Percentiles rank a stretch among this genome's conserved stretches.
Evolutionary conservation across 2,329 filamentous ascomycete species (phyloP).

Genomic region (Epichloe glyceriae): DNA sequence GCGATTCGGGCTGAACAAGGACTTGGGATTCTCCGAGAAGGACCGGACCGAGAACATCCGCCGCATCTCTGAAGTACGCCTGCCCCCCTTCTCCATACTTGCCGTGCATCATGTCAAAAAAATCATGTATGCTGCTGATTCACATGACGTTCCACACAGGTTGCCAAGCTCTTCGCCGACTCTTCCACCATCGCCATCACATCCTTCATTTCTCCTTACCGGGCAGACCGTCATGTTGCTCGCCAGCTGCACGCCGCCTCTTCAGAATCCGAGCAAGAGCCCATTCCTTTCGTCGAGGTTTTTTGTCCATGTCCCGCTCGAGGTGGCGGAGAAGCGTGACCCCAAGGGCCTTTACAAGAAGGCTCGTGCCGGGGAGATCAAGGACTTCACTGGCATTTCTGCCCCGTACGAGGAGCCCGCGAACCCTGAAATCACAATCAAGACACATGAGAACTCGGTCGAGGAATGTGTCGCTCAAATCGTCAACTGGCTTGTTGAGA

Average conservation of each 20-base stretch:
- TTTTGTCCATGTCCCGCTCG: slow-evolving; percentile 86
- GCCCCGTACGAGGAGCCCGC: slow-evolving; percentile 88
- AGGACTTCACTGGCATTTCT: slow-evolving; percentile 92
- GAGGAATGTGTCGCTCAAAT: slow-evolving; percentile 85
- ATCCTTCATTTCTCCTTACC: slow-evolving; percentile 94
- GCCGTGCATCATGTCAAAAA: background rate
- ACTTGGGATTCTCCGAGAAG: slow-evolving; percentile 84
- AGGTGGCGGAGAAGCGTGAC: slow-evolving; percentile 87
- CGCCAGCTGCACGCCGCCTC: slow-evolving; percentile 60
- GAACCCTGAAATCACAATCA: slow-evolving; percentile 75
- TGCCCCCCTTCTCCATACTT: background rate
- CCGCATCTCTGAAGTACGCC: slow-evolving; percentile 65
- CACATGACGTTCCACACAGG: slow-evolving; percentile 27
- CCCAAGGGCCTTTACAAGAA: slow-evolving; percentile 98
- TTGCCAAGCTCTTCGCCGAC: slow-evolving; percentile 94
- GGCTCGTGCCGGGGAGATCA: slow-evolving; percentile 83
- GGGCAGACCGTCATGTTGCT: slow-evolving; percentile 70
- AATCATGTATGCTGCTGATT: background rate
- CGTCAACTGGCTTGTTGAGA: slow-evolving; percentile 60
- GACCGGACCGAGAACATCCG: slow-evolving; percentile 98
- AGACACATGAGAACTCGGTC: slow-evolving; percentile 68
- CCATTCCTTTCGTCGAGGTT: slow-evolving; percentile 85
- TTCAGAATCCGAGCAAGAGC: slow-evolving; percentile 42
- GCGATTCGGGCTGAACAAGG: slow-evolving; percentile 94
- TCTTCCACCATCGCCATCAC: slow-evolving; percentile 77